These are phyloP conservation scores for Leccinellum luteum DNA, from an alignment of 768 basidiomycete genomes.

Conservation along the genomic window DNA sequence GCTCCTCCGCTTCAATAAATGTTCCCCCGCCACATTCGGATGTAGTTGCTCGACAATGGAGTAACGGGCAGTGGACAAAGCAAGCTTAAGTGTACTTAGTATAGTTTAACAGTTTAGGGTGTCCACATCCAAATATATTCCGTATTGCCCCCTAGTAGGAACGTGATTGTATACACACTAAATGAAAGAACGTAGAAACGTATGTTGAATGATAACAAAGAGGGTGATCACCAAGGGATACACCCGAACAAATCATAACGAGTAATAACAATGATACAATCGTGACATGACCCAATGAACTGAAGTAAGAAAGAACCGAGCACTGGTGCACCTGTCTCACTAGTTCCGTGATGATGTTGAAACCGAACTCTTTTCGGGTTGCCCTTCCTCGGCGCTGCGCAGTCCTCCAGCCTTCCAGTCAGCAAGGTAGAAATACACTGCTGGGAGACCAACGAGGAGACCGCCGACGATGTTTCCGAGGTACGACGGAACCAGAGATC, in stretches of 20 bases:
- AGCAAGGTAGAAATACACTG: conserved; percentile 58
- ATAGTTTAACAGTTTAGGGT: not conserved
- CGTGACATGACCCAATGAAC: not conserved
- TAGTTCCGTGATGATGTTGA: not conserved
- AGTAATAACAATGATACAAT: not conserved
- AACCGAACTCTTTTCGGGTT: conserved; percentile 9
- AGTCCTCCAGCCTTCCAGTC: conserved; percentile 46
- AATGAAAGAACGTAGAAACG: not conserved
- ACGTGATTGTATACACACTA: not conserved
- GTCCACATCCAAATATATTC: not conserved
- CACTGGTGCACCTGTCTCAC: not conserved
- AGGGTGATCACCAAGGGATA: not conserved
- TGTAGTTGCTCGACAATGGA: not conserved
- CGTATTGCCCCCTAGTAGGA: not conserved
- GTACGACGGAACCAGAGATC: conserved; percentile 62
- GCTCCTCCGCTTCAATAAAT: not conserved
- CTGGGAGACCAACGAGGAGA: conserved; percentile 61
- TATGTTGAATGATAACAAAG: not conserved
- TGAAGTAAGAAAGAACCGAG: not conserved
- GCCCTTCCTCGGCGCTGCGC: conserved; percentile 39
- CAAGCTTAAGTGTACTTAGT: not conserved
- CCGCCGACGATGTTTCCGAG: conserved; percentile 69
- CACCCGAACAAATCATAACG: not conserved
- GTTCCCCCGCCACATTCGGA: not conserved
- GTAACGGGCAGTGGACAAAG: not conserved